Evolutionary conservation across 2,329 filamentous ascomycete species (phyloP).

Genomic region (Epichloe bromicola): DNA sequence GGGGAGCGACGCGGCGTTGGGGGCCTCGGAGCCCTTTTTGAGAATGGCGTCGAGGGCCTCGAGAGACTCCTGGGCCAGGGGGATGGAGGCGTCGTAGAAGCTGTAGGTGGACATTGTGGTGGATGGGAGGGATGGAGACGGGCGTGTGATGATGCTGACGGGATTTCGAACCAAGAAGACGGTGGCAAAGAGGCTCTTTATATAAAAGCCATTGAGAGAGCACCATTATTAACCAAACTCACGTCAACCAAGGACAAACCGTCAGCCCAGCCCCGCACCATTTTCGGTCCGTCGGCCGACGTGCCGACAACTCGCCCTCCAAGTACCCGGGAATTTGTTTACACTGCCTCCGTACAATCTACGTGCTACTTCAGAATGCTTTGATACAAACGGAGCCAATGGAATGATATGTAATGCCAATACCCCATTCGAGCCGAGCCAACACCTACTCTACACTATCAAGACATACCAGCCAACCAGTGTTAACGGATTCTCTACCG

Average conservation of each 20-base stretch:
- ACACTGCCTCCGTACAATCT: too few relatives aligned
- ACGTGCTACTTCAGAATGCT: too few relatives aligned
- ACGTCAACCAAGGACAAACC: too few relatives aligned
- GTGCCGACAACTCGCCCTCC: constrained; percentile 27
- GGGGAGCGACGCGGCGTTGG: constrained; percentile 19
- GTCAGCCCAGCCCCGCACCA: too few relatives aligned
- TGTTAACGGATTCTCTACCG: not conserved
- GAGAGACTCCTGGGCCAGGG: constrained; percentile 18
- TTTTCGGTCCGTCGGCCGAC: constrained; percentile 20
- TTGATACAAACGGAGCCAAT: too few relatives aligned
- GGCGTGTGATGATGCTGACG: not conserved
- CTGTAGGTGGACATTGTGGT: constrained; percentile 22
- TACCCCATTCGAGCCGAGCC: not conserved
- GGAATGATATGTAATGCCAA: too few relatives aligned
- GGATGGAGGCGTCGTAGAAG: constrained; percentile 28
- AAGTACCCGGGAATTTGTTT: too few relatives aligned
- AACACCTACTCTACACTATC: not conserved
- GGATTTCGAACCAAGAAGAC: too few relatives aligned
- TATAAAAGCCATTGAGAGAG: not conserved
- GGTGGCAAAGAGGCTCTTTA: not conserved
- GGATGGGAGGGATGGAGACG: not conserved
- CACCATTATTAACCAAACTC: too few relatives aligned
- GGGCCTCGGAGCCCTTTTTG: constrained; percentile 21
- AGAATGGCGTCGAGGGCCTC: constrained; percentile 21
- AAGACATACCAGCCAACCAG: not conserved